Percentiles rank a stretch among this genome's conserved stretches.
Evolutionary conservation across 257 asterid species (phyloP).

Genomic region (Solanum sitiens): DNA sequence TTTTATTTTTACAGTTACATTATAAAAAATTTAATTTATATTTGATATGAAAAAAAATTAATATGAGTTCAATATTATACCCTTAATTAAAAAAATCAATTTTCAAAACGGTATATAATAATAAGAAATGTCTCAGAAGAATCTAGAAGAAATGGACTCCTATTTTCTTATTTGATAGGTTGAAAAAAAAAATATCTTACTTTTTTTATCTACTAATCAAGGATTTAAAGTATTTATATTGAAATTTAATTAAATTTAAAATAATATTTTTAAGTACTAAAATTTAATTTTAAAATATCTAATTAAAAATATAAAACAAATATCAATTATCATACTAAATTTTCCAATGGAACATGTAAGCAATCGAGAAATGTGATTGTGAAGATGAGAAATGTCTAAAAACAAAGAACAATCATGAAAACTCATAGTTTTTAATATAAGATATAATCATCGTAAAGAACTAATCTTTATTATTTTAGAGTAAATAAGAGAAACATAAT

Average conservation of each 20-base stretch:
- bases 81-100: no score
- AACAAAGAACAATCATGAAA: background rate
- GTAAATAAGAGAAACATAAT: background rate
- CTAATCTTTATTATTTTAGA: background rate
- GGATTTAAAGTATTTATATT: no score
- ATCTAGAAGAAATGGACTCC: background rate
- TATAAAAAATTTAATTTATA: no score
- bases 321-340: background rate
- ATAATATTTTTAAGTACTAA: fast-evolving
- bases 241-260: no score
- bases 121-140: background rate
- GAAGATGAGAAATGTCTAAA: background rate
- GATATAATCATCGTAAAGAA: background rate
- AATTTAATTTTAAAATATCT: no score
- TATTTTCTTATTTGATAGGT: background rate
- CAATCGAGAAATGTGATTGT: background rate
- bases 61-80: fast-evolving
- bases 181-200: no score
- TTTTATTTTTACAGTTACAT: no score
- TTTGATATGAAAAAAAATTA: no score
- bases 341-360: no score
- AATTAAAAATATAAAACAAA: no score
- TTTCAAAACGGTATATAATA: no score
- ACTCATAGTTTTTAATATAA: background rate
- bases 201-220: no score